Percentiles rank a stretch among this genome's conserved stretches.
These are phyloP conservation scores for Tulasnella sp. DNA, from an alignment of 768 basidiomycete species.

Conservation along the genomic window DNA sequence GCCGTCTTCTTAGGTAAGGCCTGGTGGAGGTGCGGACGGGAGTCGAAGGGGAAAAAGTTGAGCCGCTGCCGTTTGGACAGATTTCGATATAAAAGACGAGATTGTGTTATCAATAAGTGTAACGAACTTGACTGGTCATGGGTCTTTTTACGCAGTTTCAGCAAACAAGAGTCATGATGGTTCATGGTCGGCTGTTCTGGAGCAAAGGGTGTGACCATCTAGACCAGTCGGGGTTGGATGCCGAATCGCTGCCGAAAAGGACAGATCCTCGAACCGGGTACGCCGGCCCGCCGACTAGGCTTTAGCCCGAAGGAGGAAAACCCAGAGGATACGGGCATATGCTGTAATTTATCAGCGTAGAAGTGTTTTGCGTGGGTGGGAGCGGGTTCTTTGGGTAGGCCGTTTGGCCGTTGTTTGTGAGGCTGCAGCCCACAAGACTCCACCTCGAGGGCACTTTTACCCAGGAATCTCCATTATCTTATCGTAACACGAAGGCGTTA, in stretches of 20 bases:
- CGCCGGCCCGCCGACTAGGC: background rate
- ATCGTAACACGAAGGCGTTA: too few relatives aligned
- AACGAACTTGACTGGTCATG: background rate
- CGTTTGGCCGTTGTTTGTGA: too few relatives aligned
- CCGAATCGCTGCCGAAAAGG: background rate
- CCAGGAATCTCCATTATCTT: too few relatives aligned
- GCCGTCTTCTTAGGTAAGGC: conserved; percentile 9
- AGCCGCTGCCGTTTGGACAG: background rate
- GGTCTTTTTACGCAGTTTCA: background rate
- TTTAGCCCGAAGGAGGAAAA: too few relatives aligned
- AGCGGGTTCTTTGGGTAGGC: too few relatives aligned
- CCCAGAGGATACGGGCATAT: background rate
- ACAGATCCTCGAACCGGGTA: background rate
- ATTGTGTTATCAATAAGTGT: background rate
- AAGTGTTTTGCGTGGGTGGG: too few relatives aligned
- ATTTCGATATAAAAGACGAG: background rate
- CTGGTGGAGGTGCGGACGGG: background rate
- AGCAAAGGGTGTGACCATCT: background rate
- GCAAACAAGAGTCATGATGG: background rate
- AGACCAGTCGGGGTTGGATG: background rate
- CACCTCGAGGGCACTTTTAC: too few relatives aligned
- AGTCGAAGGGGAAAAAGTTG: background rate
- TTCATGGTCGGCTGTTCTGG: background rate
- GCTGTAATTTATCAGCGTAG: too few relatives aligned
- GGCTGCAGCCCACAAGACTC: too few relatives aligned